Evolutionary conservation across 2,329 filamentous ascomycete genomes (phyloP), one percentile per base, ranked within the genome.

Genomic region (Fusarium sp.): DNA sequence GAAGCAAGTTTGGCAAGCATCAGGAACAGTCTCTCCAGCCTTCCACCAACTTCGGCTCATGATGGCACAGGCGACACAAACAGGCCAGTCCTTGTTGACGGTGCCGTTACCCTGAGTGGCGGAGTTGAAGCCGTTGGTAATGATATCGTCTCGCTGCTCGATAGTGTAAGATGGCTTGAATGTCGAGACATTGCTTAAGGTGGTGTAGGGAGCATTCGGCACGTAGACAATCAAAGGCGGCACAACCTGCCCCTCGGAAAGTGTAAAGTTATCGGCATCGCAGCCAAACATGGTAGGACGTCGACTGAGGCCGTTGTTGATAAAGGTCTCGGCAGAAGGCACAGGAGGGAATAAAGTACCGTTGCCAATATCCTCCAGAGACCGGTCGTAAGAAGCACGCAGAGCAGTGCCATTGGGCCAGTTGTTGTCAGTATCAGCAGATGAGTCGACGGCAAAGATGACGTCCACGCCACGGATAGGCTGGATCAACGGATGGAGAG

Each of bases 171-270:
- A 82, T 9, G 89, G 84, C 67, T 89, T 86, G 80, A 92, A 94
- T 31, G 94, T 97, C 1, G 91, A 92, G 3, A 91, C 87, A 84
- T 97, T 97, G 80, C 90, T 92, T 70, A 86, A 83, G 75, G 87
- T 87, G 22, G 90, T 89, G 83, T 95, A 96, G 0, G 93, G 94
- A 2, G 90, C 85, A 77, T 82, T 83, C 72, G 96, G 94, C 37
- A 98, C 81, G 85, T 98, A 98, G 71, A 97, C 93, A 69, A 97
- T 85, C 2, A 97, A 82, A 0, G 94, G 94, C 0, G 88, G 84
- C 8, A 67, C 65, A 80, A 80, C 64, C 83, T 80, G 4, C 88
- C 87, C 35, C 89, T 86, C 16, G 1, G 37, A 50, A 34, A 67
- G 37, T 0, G 65, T 67, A 20, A 67, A 67, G 75, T 86, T 85